Base-by-base conservation (phyloP, 2,329 filamentous ascomycete genomes). In the Fusarium nelsonii region DNA sequence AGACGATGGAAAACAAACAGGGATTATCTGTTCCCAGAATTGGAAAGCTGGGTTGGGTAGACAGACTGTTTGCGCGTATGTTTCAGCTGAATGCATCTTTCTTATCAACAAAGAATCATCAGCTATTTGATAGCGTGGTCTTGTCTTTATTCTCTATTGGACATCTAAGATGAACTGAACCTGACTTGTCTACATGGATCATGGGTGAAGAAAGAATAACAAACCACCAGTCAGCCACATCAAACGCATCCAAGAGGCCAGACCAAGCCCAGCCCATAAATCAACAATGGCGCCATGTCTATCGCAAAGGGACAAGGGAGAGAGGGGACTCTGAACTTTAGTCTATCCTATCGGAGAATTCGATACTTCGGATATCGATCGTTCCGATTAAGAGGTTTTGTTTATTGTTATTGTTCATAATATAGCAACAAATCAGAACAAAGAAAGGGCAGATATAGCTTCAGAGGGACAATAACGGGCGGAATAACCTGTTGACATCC, bases 311-410 rank as follows among this genome's bases (percentile, higher is more conserved):
- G 32, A n/a, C 15, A 23, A 49, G 28, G 9, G 36, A 48, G 52
- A 52, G 54, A 58, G 32, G 55, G 60, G 30, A 18, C 20, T 15
- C 11, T 45, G n/a, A 15, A 58, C 44, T 16, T 39, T 44, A 28
- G 18, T n/a, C 14, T 23, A 43, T 44, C 68, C 63, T 71, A 71
- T 74, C 72, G 68, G 71, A 65, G 60, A 70, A 59, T 70, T 70
- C 58, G 51, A 39, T 34, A 50, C 34, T 49, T 61, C 67, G 64
- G 69, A 64, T 69, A 69, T 63, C 54, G 45, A 72, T 58, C 51
- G 64, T 71, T 69, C 65, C 52, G 65, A 57, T 69, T 50, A 49
- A 57, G 33, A 26, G 40, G 23, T 23, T 55, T 68, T 68, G 67
- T 70, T 70, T 70, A 40, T 68, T 50, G 34, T 70, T 70, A 58